phyloP scores from a whole-genome alignment of 306 rosid species.

The Malus fusca region DNA sequence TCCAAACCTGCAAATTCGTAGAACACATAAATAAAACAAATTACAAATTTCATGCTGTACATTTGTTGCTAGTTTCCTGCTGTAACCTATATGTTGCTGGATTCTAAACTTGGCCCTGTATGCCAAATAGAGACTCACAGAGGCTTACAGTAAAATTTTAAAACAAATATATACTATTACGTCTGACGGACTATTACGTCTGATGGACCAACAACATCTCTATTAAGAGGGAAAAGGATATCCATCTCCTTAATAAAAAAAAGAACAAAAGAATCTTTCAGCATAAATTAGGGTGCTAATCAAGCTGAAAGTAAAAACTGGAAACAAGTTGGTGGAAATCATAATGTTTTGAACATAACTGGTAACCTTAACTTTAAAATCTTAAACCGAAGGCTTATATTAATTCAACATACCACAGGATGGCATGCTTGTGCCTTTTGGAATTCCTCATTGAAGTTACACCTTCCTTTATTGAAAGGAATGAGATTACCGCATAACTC shows the following conservation, averaged over 20 bases:
- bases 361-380: background rate
- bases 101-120: background rate
- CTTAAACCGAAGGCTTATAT: background rate
- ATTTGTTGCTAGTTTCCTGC: background rate
- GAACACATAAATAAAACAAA: background rate
- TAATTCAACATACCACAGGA: conserved; percentile 50
- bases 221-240: too few species aligned
- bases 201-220: too few species aligned
- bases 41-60: background rate
- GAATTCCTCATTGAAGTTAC: conserved; percentile 58
- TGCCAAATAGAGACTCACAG: background rate
- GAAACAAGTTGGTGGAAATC: background rate
- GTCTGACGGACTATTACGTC: too few species aligned
- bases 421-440: conserved; percentile 51
- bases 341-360: background rate
- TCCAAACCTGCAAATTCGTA: conserved; percentile 62
- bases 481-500: conserved; percentile 62
- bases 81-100: background rate
- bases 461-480: conserved; percentile 36
- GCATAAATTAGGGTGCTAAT: background rate
- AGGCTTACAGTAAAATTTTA: background rate
- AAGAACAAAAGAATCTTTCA: background rate
- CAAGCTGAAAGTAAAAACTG: background rate
- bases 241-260: too few species aligned
- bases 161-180: too few species aligned